Conservation (phyloP, 305 asterid genomes). For the Fraxinus velutina region DNA sequence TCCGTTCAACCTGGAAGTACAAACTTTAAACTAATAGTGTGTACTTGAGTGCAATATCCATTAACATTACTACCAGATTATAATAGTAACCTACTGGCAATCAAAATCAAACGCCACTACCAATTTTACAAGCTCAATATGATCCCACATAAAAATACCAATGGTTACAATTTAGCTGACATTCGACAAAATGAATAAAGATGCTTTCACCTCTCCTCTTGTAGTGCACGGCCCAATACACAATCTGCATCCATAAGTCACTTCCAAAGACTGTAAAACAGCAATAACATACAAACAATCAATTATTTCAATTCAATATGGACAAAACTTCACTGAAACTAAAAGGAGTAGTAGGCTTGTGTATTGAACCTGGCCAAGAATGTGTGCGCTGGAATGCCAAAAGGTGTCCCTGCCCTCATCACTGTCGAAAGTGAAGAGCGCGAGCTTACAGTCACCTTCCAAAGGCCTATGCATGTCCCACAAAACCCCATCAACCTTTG, state of each 20-base stretch:
- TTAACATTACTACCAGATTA: neutral
- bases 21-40: neutral
- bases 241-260: constrained; percentile 79
- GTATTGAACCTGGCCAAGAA: constrained; percentile 75
- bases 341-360: neutral
- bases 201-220: constrained; percentile 74
- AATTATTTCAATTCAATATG: constrained; percentile 14
- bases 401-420: constrained; percentile 89
- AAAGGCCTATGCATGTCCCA: constrained; percentile 88
- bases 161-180: neutral
- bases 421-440: constrained; percentile 61
- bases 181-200: constrained; percentile 12
- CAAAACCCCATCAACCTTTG: constrained; percentile 65
- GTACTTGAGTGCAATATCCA: neutral
- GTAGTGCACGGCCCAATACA: constrained; percentile 96
- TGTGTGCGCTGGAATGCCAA: constrained; percentile 99
- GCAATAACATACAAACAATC: neutral
- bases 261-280: constrained; percentile 64
- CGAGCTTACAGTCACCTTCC: constrained; percentile 80
- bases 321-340: neutral
- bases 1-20: neutral
- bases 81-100: neutral
- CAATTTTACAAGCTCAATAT: neutral
- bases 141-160: neutral
- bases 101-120: neutral